Evolutionary conservation across 768 basidiomycete genomes (phyloP), one percentile per base, ranked within the genome.

Genomic region (Kwoniella bestiolae): DNA sequence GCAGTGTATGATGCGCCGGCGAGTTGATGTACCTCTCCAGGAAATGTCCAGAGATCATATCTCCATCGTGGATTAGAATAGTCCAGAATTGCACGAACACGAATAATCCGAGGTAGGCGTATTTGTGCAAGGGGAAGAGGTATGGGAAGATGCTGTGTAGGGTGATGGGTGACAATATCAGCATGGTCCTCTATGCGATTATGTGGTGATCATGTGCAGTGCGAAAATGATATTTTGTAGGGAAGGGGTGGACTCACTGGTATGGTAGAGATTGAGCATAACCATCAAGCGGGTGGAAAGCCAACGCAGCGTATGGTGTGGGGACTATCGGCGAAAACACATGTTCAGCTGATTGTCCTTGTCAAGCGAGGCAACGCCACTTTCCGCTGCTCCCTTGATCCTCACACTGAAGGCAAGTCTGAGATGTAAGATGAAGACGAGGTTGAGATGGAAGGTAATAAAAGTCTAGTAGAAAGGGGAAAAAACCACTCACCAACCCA

Each of bases 1-100:
- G 95, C 46, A 97, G 84, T 0, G 94, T 98, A 80, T 99, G 96
- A 74, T 99, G 96, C 2, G 94, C 92, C 2, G 96, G 95, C n/a
- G 93, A 94, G 82, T 98, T 99, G 83, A 99, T 94, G 78, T 91
- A 82, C 65, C 85, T 88, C 82, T 97, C 95, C 4, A 96, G 85
- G 3, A 88, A 83, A 78, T 92, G 90, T 3, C 90, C 94, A 29
- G 92, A 91, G 76, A 98, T 88, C 95, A 99, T 98, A 83, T 98
- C 96, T 3, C 92, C 94, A 82, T 99, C 96, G 78, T 99, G 95
- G 71, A 99, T 99, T 66, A 96, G 85, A 80, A 98, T 94, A 67
- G 84, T 88, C 96, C 96, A 97, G 75, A 90, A 86, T 83, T 98
- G 97, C 78, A 98, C 91, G 59, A 90, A 85, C 44, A 92, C 88